These are phyloP conservation scores for Vitis amurensis DNA, from an alignment of 164 flowering plant species.

Conservation along the genomic window DNA sequence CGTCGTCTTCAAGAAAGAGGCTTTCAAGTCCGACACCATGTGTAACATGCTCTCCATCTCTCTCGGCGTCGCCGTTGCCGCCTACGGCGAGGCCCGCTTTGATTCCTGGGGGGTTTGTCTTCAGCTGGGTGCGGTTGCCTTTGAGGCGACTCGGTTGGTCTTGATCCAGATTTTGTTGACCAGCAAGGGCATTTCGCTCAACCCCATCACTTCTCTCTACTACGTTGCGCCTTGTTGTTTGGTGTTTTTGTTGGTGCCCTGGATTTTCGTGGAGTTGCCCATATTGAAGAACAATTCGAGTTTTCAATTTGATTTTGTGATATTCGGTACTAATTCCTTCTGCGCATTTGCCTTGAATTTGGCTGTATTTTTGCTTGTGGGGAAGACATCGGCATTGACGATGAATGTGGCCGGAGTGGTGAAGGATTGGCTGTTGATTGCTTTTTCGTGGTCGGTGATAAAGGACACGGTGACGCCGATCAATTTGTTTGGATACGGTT, in stretches of 20 bases:
- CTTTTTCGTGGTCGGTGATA: slow-evolving; percentile 56
- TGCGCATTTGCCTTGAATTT: slow-evolving; percentile 54
- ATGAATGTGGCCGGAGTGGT: slow-evolving; percentile 63
- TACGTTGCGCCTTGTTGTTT: slow-evolving; percentile 57
- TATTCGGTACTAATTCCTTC: slow-evolving; percentile 48
- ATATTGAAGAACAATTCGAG: slow-evolving; percentile 29
- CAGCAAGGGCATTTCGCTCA: slow-evolving; percentile 42
- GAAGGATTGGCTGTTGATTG: slow-evolving; percentile 55
- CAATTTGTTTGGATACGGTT: slow-evolving; percentile 45
- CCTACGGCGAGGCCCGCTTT: slow-evolving; percentile 54
- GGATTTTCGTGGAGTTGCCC: slow-evolving; percentile 47
- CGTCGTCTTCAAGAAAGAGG: slow-evolving; percentile 37
- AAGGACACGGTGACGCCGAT: slow-evolving; percentile 53
- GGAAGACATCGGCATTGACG: slow-evolving; percentile 56
- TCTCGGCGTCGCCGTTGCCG: slow-evolving; percentile 49
- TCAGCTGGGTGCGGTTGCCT: slow-evolving; percentile 50
- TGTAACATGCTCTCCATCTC: slow-evolving; percentile 51
- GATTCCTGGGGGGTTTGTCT: slow-evolving; percentile 44
- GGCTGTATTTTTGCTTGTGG: slow-evolving; percentile 53
- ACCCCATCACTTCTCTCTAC: slow-evolving; percentile 49
- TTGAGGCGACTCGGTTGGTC: slow-evolving; percentile 52
- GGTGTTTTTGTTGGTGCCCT: slow-evolving; percentile 41
- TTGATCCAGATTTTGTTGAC: slow-evolving; percentile 48
- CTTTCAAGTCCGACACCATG: slow-evolving; percentile 41
- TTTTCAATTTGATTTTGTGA: slow-evolving; percentile 41